Percentiles rank a stretch among this genome's conserved stretches.
phyloP scores from a whole-genome alignment of 345 rosid genomes.

The Eutrema heterophyllum region DNA sequence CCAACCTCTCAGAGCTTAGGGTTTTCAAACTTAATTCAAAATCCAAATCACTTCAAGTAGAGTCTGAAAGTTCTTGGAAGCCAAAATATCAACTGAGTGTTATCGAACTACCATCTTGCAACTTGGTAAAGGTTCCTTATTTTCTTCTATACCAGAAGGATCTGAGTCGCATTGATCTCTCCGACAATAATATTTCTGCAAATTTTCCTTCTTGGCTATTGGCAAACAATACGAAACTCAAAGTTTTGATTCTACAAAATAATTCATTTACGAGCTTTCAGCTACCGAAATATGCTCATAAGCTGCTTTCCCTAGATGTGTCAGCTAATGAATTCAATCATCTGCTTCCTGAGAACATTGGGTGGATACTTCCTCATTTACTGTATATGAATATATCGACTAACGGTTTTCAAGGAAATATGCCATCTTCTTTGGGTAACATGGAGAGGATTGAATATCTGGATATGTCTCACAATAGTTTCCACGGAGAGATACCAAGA shows the following conservation, averaged over 20 bases:
- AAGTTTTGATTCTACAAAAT: neutral
- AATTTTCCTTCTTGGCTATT: conserved; percentile 5
- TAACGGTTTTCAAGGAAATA: neutral
- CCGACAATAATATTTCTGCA: conserved; percentile 4
- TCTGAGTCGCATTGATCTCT: conserved; percentile 13
- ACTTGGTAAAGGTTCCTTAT: conserved; percentile 8
- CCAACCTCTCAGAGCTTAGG: conserved; percentile 14
- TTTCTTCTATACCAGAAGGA: conserved; percentile 17
- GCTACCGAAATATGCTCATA: neutral
- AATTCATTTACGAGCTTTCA: neutral
- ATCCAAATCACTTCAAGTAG: neutral
- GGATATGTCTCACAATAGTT: conserved; percentile 7
- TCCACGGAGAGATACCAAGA: conserved; percentile 1
- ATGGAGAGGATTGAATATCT: neutral
- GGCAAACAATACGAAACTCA: neutral
- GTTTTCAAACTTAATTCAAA: neutral
- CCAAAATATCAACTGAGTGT: conserved; percentile 12
- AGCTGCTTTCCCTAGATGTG: neutral
- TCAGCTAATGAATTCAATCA: neutral
- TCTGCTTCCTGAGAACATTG: neutral
- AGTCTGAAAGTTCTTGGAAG: neutral
- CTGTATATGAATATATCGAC: neutral
- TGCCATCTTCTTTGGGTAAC: conserved; percentile 4
- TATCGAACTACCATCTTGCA: conserved; percentile 5
- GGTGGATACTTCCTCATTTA: conserved; percentile 4